A percentile compares a stretch with the other conserved stretches of the same genome.
Conservation (phyloP, 2,329 filamentous ascomycete species). For the Talaromyces albobiverticillius region DNA sequence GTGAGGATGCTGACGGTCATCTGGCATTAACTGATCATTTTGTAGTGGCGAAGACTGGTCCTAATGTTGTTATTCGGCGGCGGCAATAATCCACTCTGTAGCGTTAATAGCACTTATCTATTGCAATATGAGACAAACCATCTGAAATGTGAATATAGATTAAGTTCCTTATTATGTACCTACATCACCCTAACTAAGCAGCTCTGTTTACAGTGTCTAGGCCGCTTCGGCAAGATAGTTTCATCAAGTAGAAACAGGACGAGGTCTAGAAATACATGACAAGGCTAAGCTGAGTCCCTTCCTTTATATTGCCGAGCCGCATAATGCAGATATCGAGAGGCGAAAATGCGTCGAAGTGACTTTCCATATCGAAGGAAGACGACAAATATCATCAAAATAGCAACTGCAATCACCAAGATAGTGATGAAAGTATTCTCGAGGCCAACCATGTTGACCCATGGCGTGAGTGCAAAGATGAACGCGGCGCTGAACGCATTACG, state of each 20-base stretch:
- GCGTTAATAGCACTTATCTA: neutral
- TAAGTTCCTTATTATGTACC: no score
- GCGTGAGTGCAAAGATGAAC: constrained; percentile 1
- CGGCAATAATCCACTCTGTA: neutral
- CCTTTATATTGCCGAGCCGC: neutral
- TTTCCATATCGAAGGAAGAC: constrained; percentile 5
- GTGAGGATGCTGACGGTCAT: constrained; percentile 34
- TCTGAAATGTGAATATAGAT: no score
- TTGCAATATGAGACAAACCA: neutral
- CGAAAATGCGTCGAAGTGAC: neutral
- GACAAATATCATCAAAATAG: neutral
- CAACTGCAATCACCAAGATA: constrained; percentile 5
- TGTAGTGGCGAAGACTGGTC: constrained; percentile 35
- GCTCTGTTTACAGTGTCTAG: no score
- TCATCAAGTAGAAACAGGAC: neutral
- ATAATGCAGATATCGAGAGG: constrained; percentile 1
- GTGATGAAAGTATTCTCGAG: constrained; percentile 5
- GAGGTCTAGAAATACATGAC: neutral
- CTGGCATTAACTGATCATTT: constrained; percentile 38
- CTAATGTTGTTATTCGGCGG: constrained; percentile 28
- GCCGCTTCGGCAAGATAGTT: no score
- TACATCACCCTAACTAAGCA: no score
- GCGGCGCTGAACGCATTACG: neutral
- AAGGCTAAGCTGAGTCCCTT: neutral
- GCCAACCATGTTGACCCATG: neutral